phyloP scores from a whole-genome alignment of 1,139 yeast genomes.

The Geotrichum citri-aurantii region DNA sequence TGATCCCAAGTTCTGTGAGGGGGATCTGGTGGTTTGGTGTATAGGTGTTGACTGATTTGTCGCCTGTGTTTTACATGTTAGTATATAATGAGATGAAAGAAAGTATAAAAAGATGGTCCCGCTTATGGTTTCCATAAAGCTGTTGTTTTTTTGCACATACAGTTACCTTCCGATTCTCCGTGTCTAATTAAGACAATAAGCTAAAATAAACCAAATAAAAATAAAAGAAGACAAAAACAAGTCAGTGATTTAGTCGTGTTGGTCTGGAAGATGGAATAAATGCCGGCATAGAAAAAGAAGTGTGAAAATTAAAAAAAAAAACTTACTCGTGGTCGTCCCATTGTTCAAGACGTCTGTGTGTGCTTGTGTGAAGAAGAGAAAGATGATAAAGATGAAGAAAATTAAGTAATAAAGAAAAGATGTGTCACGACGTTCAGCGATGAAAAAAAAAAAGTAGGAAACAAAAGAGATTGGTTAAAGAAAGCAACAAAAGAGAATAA shows the following conservation, averaged over 20 bases:
- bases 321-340: conserved; percentile 60
- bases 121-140: background rate
- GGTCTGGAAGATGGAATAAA: background rate
- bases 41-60: conserved; percentile 67
- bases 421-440: background rate
- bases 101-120: background rate
- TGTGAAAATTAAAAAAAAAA: background rate
- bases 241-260: background rate
- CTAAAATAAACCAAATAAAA: too few species aligned
- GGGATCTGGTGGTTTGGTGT: conserved; percentile 76
- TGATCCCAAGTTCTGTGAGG: conserved; percentile 61
- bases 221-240: conserved; percentile 7
- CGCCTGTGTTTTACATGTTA: conserved; percentile 35
- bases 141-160: conserved; percentile 25
- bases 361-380: background rate
- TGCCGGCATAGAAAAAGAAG: background rate
- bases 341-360: conserved; percentile 21
- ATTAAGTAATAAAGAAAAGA: background rate
- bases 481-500: background rate
- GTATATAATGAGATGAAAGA: background rate
- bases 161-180: conserved; percentile 88
- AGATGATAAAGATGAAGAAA: background rate
- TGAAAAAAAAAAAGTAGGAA: background rate
- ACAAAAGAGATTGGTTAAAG: background rate
- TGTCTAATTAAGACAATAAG: conserved; percentile 76